These are phyloP conservation scores for Apophysomyces variabilis DNA, from an alignment of 371 early-diverging fungal species.

Conservation along the genomic window DNA sequence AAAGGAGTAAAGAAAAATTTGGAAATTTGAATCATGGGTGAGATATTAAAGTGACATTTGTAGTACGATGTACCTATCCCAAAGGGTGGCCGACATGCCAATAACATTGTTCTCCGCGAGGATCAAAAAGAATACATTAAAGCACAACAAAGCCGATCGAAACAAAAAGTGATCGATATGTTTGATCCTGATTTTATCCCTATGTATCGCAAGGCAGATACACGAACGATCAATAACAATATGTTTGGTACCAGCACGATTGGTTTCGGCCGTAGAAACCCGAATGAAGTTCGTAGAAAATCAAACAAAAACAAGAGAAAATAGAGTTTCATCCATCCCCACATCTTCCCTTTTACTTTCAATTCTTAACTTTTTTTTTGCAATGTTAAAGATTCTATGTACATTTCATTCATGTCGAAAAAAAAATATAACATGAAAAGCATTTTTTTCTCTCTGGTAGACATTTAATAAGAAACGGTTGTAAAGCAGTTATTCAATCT, in stretches of 20 bases:
- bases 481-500: too few relatives aligned
- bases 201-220: conserved; percentile 57
- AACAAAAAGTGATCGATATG: conserved; percentile 64
- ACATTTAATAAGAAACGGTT: too few relatives aligned
- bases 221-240: conserved; percentile 50
- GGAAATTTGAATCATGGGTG: too few relatives aligned
- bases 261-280: conserved; percentile 88
- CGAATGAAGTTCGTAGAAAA: conserved; percentile 72
- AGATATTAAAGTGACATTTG: neutral
- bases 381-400: too few relatives aligned
- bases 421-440: too few relatives aligned
- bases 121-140: conserved; percentile 88
- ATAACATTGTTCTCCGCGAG: conserved; percentile 87
- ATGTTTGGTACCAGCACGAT: conserved; percentile 75
- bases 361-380: too few relatives aligned
- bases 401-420: too few relatives aligned
- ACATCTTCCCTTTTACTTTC: neutral
- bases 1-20: neutral
- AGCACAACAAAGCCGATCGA: conserved; percentile 54
- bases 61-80: conserved; percentile 85
- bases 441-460: too few relatives aligned
- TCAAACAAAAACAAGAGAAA: conserved; percentile 56
- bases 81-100: conserved; percentile 78
- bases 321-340: conserved; percentile 7
- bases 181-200: conserved; percentile 85